Base-by-base conservation (phyloP, 306 rosid genomes). In the Trichosanthes cucumerina region DNA sequence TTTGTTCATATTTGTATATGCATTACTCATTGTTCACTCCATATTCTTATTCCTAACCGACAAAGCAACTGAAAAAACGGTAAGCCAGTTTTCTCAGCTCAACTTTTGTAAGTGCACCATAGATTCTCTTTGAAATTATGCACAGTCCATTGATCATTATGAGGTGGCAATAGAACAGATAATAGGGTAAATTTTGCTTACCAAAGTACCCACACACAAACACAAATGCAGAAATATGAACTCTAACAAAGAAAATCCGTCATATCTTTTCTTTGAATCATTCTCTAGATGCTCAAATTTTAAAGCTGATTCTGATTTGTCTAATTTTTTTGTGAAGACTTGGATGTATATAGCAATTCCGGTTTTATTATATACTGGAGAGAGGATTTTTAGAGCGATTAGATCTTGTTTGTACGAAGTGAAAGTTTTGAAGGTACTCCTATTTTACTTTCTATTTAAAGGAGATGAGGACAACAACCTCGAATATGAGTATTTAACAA, bases 291-390 rank as follows among this genome's bases (percentile, higher is more conserved):
- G 23, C 28, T 47, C 72, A 14, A 9, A 15, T 9, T 46, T 34
- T 56, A 65, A 64, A 23, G 47, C 68, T 5, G 43, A 24, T 36
- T 80, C 53, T 47, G 19, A 77, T 44, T 6, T 39, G 69, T 2
- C 6, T 24, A 19, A 0, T 62, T 60, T 19, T 74, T 31, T 76
- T 38, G 43, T 79, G 90, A 85, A 93, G 98, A 91, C 98, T 59
- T 93, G 97, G 93, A 88, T 93, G 85, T 93, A 91, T 85, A 82
- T 93, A 82, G 91, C 89, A 57, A 79, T 93, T 87, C 97, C 98
- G 60, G 84, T 90, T 81, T 75, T 87, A 33, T 73, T 91, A 73
- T 91, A 91, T 23, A 26, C 85, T 1, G 98, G 92, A 75, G 97
- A 93, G 86, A 75, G 98, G 81, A 83, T 88, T 62, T 86, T 90